phyloP scores from a whole-genome alignment of 148 eudicot genomes.

The Pharnaceum exiguum region DNA sequence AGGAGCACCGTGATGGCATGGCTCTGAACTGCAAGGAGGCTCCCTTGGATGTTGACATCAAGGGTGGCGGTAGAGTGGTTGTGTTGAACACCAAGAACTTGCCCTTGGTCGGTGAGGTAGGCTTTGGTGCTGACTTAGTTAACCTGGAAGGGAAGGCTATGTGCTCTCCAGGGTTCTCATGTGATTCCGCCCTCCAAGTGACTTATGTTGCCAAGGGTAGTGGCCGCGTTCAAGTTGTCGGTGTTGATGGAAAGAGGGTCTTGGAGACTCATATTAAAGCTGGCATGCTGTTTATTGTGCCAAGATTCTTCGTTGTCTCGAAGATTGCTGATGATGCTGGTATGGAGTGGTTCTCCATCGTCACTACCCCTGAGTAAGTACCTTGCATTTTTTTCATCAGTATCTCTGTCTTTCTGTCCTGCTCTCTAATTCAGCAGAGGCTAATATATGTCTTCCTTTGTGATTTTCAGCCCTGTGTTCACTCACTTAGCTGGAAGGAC shows the following conservation, averaged over 20 bases:
- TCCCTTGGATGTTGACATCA: constrained; percentile 76
- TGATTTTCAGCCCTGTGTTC: constrained; percentile 58
- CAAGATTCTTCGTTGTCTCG: constrained; percentile 77
- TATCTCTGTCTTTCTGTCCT: background rate
- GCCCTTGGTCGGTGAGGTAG: constrained; percentile 87
- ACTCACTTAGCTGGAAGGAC: constrained; percentile 83
- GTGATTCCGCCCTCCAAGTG: constrained; percentile 84
- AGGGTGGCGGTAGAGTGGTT: constrained; percentile 68
- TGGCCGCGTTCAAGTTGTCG: constrained; percentile 83
- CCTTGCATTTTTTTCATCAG: background rate
- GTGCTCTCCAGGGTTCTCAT: constrained; percentile 89
- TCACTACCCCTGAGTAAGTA: constrained; percentile 77
- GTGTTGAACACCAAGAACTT: constrained; percentile 82
- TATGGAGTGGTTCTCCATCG: constrained; percentile 93
- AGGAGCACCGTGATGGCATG: constrained; percentile 54
- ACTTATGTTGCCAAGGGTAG: constrained; percentile 78
- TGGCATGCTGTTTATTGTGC: constrained; percentile 75
- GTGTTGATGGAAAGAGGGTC: constrained; percentile 71
- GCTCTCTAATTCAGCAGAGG: background rate
- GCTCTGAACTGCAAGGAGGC: constrained; percentile 80
- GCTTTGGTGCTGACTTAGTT: constrained; percentile 80
- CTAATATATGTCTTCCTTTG: background rate
- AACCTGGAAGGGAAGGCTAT: constrained; percentile 61
- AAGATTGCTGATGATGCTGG: constrained; percentile 74
- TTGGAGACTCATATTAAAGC: constrained; percentile 61